Percentiles rank a stretch among this genome's conserved stretches.
These are phyloP conservation scores for Akanthomyces lecanii DNA, from an alignment of 2,329 filamentous ascomycete species.

Conservation along the genomic window DNA sequence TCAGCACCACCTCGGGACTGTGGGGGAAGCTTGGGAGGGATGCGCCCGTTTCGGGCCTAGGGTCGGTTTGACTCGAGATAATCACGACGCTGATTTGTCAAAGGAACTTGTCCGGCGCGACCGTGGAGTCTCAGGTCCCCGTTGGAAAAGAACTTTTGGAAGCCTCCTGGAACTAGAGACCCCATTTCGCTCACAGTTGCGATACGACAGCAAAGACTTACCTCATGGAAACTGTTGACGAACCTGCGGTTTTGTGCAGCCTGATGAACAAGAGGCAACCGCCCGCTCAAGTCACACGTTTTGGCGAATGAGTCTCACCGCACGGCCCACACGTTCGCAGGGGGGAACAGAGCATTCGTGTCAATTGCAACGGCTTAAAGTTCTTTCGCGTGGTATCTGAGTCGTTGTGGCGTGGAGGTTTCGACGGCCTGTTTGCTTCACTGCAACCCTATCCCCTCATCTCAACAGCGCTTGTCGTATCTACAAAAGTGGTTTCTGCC, in stretches of 20 bases:
- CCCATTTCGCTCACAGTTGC: neutral
- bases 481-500: conserved; percentile 4
- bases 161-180: neutral
- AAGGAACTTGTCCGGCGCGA: neutral
- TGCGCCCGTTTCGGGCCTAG: neutral
- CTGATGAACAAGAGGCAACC: neutral
- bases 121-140: neutral
- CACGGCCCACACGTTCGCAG: conserved; percentile 5
- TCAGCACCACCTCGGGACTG: neutral
- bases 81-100: neutral
- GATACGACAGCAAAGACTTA: neutral
- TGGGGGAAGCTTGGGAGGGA: neutral
- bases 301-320: neutral
- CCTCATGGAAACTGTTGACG: conserved; percentile 6
- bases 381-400: neutral
- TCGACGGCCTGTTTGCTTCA: neutral
- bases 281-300: neutral
- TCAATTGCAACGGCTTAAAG: neutral
- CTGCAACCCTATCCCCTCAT: neutral
- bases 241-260: neutral
- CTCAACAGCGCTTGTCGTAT: neutral
- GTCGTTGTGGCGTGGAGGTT: neutral
- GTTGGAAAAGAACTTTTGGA: conserved; percentile 13
- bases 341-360: neutral
- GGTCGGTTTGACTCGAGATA: neutral